These are phyloP conservation scores for Trametes cingulata DNA, from an alignment of 768 basidiomycete species.

Conservation along the genomic window DNA sequence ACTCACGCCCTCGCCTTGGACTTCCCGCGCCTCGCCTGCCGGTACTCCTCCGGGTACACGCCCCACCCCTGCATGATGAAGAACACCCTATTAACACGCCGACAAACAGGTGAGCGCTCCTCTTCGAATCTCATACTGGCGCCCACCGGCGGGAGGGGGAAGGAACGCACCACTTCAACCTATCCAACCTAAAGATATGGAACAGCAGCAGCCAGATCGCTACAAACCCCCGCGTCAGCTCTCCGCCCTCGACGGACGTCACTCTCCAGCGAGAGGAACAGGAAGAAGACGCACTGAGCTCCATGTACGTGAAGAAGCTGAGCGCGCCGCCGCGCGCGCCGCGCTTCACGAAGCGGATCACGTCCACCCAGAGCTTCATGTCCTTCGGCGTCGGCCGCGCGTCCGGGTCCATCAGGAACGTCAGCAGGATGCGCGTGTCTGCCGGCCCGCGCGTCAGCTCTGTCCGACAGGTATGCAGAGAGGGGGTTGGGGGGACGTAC, in stretches of 20 bases:
- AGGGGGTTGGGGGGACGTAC: slow-evolving; percentile 31
- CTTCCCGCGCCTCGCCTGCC: background rate
- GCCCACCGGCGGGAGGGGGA: too few relatives aligned
- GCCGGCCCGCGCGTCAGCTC: background rate
- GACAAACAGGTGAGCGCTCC: too few relatives aligned
- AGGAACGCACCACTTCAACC: slow-evolving; percentile 41
- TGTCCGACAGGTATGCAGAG: background rate
- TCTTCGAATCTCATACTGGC: too few relatives aligned
- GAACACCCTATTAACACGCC: slow-evolving; percentile 37
- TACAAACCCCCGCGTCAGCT: slow-evolving; percentile 6
- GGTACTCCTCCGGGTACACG: slow-evolving; percentile 29
- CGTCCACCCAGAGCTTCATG: slow-evolving; percentile 60
- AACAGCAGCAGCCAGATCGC: slow-evolving; percentile 46
- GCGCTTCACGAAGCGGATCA: slow-evolving; percentile 50
- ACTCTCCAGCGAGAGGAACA: background rate
- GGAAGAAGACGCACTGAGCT: slow-evolving; percentile 43
- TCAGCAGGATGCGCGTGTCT: slow-evolving; percentile 52
- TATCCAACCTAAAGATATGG: slow-evolving; percentile 47
- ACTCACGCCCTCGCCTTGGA: background rate
- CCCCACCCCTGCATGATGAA: slow-evolving; percentile 55
- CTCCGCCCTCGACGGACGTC: too few relatives aligned
- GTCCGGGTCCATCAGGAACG: slow-evolving; percentile 46
- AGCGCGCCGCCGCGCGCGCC: slow-evolving; percentile 49
- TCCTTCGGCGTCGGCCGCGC: slow-evolving; percentile 47
- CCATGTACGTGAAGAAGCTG: slow-evolving; percentile 59